Evolutionary conservation across 768 basidiomycete genomes (phyloP), one percentile per base, ranked within the genome.

Genomic region (Serendipita indica): DNA sequence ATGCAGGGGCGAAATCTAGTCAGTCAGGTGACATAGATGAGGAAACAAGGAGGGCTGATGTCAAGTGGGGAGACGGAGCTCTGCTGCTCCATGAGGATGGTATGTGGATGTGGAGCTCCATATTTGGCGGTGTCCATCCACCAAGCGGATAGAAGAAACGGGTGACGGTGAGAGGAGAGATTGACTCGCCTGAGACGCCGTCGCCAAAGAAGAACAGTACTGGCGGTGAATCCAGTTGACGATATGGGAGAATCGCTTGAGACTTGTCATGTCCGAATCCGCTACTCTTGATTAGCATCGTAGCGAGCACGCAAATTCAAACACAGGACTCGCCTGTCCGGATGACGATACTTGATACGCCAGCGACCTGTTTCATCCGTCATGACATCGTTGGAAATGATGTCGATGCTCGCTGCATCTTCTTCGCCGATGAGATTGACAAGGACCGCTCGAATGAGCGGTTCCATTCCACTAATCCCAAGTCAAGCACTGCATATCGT

Each of bases 201-300:
- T 99, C 96, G 0, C 96, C 96, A 63, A 96, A 93, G 79, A 96
- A 99, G 72, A 99, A 94, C 7, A 94, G 74, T 1, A 79, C 82
- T 2, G 96, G 94, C 3, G 83, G 80, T 46, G 79, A 68, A 3
- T 73, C 64, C 39, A 93, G 75, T 39, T 75, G 72, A n/a, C 82
- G 76, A 72, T 97, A 99, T 0, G 89, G 93, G 33, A 93, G 73
- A 64, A 98, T 97, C 2, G 94, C 90, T 64, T 84, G 85, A 4
- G 87, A 90, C 72, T 99, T 99, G 72, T 99, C 96, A 68, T 99
- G 96, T 0, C 96, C 96, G 65, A 79, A 97, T 0, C 79, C 81
- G 65, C 89, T 90, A 62, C 14, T 3, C 30, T 33, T 6, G 45
- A 3, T 46, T 16, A 43, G 25, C 32, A 10, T 33, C 12, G 14